These are phyloP conservation scores for Psilocybe subaeruginosa DNA, from an alignment of 768 basidiomycete genomes.

Conservation along the genomic window DNA sequence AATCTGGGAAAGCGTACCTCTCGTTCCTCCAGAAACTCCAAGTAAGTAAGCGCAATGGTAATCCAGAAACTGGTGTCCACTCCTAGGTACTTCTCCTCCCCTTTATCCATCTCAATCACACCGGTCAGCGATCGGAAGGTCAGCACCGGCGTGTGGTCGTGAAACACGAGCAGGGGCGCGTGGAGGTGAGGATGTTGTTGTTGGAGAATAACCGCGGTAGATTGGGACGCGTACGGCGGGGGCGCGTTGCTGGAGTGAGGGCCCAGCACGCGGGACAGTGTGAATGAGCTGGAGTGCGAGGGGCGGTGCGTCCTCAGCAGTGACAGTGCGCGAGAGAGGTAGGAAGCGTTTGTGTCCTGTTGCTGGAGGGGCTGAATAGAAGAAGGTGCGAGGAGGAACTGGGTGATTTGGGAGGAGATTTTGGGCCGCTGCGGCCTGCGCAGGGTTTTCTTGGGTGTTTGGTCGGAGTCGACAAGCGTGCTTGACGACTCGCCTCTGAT, in stretches of 20 bases:
- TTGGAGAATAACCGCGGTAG: constrained; percentile 15
- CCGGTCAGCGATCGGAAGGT: constrained; percentile 63
- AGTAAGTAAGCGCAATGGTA: constrained; percentile 70
- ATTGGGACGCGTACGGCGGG: constrained; percentile 35
- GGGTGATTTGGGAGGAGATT: constrained; percentile 42
- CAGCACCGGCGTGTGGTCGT: constrained; percentile 72
- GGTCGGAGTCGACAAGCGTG: constrained; percentile 2
- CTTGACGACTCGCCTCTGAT: not conserved
- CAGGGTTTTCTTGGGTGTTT: constrained; percentile 21
- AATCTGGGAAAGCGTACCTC: constrained; percentile 56
- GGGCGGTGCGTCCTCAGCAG: constrained; percentile 50
- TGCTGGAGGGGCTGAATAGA: constrained; percentile 39
- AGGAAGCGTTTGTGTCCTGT: constrained; percentile 33
- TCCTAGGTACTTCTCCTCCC: constrained; percentile 54
- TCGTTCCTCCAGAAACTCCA: constrained; percentile 77
- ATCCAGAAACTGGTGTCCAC: constrained; percentile 83
- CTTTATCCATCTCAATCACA: constrained; percentile 61
- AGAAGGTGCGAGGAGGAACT: constrained; percentile 56
- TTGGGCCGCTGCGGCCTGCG: constrained; percentile 20
- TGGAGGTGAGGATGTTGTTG: constrained; percentile 28
- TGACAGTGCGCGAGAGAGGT: constrained; percentile 50
- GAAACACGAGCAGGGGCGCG: constrained; percentile 57
- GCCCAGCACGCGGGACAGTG: constrained; percentile 40
- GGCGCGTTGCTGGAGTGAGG: constrained; percentile 29
- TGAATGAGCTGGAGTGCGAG: constrained; percentile 66